These are phyloP conservation scores for Ustilago hordei DNA, from an alignment of 1,284 basidiomycete species.

Conservation along the genomic window DNA sequence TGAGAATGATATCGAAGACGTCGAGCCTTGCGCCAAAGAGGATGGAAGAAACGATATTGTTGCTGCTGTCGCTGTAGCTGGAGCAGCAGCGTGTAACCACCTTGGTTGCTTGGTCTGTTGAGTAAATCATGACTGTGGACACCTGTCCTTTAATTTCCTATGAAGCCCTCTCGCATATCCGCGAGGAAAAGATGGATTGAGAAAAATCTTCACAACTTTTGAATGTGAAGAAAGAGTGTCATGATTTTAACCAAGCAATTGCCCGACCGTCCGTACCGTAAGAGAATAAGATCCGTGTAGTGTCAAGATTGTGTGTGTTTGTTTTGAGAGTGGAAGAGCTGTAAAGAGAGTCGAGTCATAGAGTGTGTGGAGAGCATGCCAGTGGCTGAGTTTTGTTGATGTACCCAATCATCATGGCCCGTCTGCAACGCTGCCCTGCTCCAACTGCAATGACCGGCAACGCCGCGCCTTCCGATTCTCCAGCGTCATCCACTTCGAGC, in stretches of 20 bases:
- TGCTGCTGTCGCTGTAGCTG: slow-evolving; percentile 3
- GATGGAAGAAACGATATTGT: slow-evolving; percentile 8
- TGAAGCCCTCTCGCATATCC: slow-evolving; percentile 60
- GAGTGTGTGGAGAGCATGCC: not conserved
- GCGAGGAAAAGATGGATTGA: slow-evolving; percentile 42
- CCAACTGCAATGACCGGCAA: not conserved
- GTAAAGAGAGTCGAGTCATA: slow-evolving; percentile 6
- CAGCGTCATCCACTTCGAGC: not conserved
- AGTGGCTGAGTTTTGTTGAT: not conserved
- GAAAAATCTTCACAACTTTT: slow-evolving; percentile 21
- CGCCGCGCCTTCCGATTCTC: not conserved
- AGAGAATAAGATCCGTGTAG: slow-evolving; percentile 19
- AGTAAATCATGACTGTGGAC: slow-evolving; percentile 34
- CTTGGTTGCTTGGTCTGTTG: slow-evolving; percentile 31
- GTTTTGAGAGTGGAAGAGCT: slow-evolving; percentile 5
- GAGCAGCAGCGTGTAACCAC: slow-evolving; percentile 25
- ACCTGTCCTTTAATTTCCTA: slow-evolving; percentile 45
- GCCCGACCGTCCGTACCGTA: slow-evolving; percentile 41
- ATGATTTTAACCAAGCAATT: slow-evolving; percentile 35
- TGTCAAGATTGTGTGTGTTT: slow-evolving; percentile 26
- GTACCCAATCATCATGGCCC: not conserved
- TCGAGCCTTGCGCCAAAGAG: slow-evolving; percentile 15
- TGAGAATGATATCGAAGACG: slow-evolving; percentile 4
- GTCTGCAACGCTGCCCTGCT: not conserved
- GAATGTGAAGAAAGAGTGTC: slow-evolving; percentile 12